Base-by-base conservation (phyloP, 2,329 filamentous ascomycete genomes). In the Trichoderma lentiforme region DNA sequence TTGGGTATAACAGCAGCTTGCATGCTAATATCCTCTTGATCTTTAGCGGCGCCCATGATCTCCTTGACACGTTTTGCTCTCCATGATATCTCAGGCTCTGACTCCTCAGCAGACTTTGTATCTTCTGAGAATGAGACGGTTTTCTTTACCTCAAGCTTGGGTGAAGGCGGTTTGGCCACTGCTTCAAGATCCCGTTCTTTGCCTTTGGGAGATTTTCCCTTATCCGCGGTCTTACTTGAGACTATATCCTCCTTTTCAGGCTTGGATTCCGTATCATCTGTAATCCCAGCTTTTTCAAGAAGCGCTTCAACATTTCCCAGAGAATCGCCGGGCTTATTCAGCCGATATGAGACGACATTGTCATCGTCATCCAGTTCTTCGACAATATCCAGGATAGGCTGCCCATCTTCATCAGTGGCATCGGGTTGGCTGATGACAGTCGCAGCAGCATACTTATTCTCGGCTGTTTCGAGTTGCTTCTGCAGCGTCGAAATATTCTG, bases 321-420 rank as follows among this genome's bases (percentile, higher is more conserved):
- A 15, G 87, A 84, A 67, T 91, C 88, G 7, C 91, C 91, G 0
- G 94, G 92, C n/a, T 84, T 88, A 47, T 90, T 88, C 34, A 92
- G 83, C 70, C 84, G 88, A 76, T 87, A 90, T 0, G 89, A 92
- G 64, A 97, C 81, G 4, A 98, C 88, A 77, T 97, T 96, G 71
- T 91, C 96, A 12, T 97, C 89, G 9, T 98, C 95, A 78, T 98
- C 96, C 28, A 98, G 85, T 82, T 97, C 90, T 81, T 99, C 96
- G 70, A 94, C 86, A 75, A 99, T 98, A 77, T 98, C 96, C 36
- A 92, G 95, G 72, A 98, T 88, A 0, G 94, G 93, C 66, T 94
- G 84, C 1, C 90, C 91, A 14, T 90, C 90, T 73, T 92, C 91
- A 73, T 92, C 90, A 67, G 84, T 85, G 58, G 86, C 84, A 69